A percentile compares a stretch with the other conserved stretches of the same genome.
These are phyloP conservation scores for Botrytis elliptica DNA, from an alignment of 2,329 filamentous ascomycete genomes.

Conservation along the genomic window DNA sequence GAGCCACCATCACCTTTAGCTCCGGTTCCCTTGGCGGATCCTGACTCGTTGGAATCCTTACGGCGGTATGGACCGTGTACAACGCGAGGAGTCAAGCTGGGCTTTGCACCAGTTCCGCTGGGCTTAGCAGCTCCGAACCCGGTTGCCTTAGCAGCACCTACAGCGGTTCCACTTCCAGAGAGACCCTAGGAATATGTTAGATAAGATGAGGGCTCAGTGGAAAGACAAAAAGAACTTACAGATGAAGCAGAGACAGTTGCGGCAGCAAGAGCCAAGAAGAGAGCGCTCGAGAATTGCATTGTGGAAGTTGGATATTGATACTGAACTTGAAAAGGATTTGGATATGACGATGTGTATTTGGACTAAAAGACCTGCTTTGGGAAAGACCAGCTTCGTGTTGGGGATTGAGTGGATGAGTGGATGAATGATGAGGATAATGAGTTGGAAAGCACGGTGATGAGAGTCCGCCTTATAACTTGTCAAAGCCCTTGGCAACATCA, in stretches of 20 bases:
- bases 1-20: not conserved
- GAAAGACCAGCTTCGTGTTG: conserved; percentile 3
- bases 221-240: conserved; percentile 13
- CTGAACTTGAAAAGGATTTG: not conserved
- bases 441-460: conserved; percentile 1
- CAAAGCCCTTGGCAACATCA: not conserved
- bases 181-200: conserved; percentile 19
- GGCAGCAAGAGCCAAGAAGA: conserved; percentile 31
- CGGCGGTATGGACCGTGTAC: conserved; percentile 5
- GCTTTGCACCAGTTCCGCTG: not conserved
- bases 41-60: not conserved
- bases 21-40: not conserved
- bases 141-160: not conserved
- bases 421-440: conserved; percentile 10
- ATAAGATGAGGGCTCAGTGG: not conserved
- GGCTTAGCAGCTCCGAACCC: conserved; percentile 12
- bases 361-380: not conserved
- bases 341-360: not conserved
- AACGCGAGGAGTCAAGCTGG: not conserved
- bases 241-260: conserved; percentile 28
- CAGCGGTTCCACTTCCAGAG: not conserved
- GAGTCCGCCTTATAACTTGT: conserved; percentile 3
- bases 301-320: conserved; percentile 24
- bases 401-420: not conserved
- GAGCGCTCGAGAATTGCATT: conserved; percentile 35